phyloP scores from a whole-genome alignment of 2,329 filamentous ascomycete genomes.

The Metarhizium humberi region DNA sequence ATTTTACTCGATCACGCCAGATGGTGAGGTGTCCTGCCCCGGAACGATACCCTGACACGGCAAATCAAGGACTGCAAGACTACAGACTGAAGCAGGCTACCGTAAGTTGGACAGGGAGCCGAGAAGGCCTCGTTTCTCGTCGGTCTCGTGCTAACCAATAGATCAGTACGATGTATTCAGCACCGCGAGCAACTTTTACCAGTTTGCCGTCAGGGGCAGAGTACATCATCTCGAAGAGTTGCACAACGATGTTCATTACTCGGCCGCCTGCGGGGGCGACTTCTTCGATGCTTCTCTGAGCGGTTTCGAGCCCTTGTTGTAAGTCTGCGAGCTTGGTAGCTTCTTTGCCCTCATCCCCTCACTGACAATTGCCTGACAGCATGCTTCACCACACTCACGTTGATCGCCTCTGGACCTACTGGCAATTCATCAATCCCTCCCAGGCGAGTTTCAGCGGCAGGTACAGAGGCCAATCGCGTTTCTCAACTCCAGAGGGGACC shows the following conservation, averaged over 20 bases:
- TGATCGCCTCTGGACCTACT: constrained; percentile 54
- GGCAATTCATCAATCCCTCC: constrained; percentile 32
- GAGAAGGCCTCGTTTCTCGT: neutral
- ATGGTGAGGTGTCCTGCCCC: constrained; percentile 31
- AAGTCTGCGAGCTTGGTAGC: constrained; percentile 8
- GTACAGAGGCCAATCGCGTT: constrained; percentile 27
- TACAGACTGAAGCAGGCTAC: constrained; percentile 30
- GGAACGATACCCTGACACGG: constrained; percentile 28
- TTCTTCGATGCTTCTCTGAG: constrained; percentile 30
- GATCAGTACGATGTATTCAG: constrained; percentile 31
- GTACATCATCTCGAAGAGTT: constrained; percentile 34
- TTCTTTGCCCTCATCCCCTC: neutral
- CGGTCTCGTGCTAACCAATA: constrained; percentile 5
- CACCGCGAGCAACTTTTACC: constrained; percentile 23
- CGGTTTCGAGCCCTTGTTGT: constrained; percentile 38
- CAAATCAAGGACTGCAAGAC: constrained; percentile 24
- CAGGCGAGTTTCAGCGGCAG: constrained; percentile 24
- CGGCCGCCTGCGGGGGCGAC: constrained; percentile 29
- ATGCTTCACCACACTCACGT: constrained; percentile 48
- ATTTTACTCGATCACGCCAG: constrained; percentile 14
- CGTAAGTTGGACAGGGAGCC: constrained; percentile 19
- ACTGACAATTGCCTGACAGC: constrained; percentile 9
- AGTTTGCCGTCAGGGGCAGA: constrained; percentile 27
- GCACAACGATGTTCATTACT: constrained; percentile 33
- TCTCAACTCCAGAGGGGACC: constrained; percentile 29